These are phyloP conservation scores for Blastocrithidia nonstop DNA, from an alignment of 208 protist genomes.

Conservation along the genomic window DNA sequence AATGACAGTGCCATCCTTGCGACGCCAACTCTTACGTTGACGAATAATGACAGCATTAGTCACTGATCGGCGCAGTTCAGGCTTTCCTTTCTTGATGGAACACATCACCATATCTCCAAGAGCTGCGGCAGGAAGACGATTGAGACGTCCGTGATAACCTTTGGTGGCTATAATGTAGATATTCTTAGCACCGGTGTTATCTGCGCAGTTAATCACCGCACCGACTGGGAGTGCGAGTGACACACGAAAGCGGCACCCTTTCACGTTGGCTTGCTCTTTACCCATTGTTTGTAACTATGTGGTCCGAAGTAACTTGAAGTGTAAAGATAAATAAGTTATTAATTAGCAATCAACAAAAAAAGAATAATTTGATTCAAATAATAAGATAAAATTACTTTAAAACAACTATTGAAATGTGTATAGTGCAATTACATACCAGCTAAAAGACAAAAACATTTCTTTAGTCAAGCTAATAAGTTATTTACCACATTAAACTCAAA, in stretches of 20 bases:
- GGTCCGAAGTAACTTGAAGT: background rate
- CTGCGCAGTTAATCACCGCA: conserved; percentile 99
- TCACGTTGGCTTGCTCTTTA: conserved; percentile 84
- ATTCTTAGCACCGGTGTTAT: conserved; percentile 99
- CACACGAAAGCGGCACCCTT: conserved; percentile 97
- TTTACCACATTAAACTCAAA: too few relatives aligned
- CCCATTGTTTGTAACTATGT: conserved; percentile 26
- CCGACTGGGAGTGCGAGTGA: conserved; percentile 96
- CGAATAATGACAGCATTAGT: conserved; percentile 95
- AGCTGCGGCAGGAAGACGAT: conserved; percentile 95
- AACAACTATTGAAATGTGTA: too few relatives aligned
- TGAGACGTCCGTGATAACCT: conserved; percentile 96
- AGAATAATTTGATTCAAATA: conserved; percentile 1
- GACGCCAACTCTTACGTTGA: conserved; percentile 98
- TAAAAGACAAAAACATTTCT: too few relatives aligned
- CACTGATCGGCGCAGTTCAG: conserved; percentile 99
- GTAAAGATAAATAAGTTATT: background rate
- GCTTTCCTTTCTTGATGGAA: conserved; percentile 99
- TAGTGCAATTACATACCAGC: too few relatives aligned
- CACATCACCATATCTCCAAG: conserved; percentile 98
- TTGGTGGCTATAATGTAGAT: conserved; percentile 99
- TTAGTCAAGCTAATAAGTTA: too few relatives aligned
- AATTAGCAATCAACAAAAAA: background rate
- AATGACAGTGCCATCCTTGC: conserved; percentile 97
- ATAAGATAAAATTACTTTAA: too few relatives aligned